Evolutionary conservation across 176 grass and related monocot genomes (phyloP).

Genomic region (Carex kokanica): DNA sequence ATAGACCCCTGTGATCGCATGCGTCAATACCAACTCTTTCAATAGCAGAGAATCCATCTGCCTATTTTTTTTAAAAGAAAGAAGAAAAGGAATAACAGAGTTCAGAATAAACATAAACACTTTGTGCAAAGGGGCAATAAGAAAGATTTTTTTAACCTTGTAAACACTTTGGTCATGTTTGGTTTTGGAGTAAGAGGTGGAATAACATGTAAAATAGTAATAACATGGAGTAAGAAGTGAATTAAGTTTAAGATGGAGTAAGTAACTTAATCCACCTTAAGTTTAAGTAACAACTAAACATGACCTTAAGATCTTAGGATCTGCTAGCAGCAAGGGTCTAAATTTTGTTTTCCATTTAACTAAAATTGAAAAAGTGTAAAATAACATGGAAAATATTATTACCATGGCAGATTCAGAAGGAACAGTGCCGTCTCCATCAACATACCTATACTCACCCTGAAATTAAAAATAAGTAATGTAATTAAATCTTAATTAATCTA

Average conservation of each 20-base stretch:
- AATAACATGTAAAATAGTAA: no score
- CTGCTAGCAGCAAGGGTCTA: no score
- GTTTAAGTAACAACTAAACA: no score
- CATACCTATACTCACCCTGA: conserved; percentile 76
- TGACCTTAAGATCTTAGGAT: no score
- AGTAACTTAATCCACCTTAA: no score
- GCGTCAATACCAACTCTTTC: conserved; percentile 63
- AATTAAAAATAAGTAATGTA: conserved; percentile 26
- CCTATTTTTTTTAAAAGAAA: conserved; percentile 29
- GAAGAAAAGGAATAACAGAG: background rate
- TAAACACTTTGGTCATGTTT: no score
- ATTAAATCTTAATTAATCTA: conserved; percentile 28
- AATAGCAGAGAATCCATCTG: conserved; percentile 67
- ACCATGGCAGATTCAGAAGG: conserved; percentile 77
- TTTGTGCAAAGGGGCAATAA: background rate
- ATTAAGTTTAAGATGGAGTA: no score
- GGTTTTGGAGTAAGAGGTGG: no score
- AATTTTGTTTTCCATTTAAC: background rate
- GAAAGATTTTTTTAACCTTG: background rate
- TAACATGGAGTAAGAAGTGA: no score
- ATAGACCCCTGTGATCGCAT: conserved; percentile 52
- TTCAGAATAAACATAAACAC: background rate
- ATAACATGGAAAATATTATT: background rate
- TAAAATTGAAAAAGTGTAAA: background rate
- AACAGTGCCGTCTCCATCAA: conserved; percentile 93